A percentile compares a stretch with the other conserved stretches of the same genome.
Evolutionary conservation across 495 filamentous ascomycete species (phyloP).

Genomic region (Evernia prunastri): DNA sequence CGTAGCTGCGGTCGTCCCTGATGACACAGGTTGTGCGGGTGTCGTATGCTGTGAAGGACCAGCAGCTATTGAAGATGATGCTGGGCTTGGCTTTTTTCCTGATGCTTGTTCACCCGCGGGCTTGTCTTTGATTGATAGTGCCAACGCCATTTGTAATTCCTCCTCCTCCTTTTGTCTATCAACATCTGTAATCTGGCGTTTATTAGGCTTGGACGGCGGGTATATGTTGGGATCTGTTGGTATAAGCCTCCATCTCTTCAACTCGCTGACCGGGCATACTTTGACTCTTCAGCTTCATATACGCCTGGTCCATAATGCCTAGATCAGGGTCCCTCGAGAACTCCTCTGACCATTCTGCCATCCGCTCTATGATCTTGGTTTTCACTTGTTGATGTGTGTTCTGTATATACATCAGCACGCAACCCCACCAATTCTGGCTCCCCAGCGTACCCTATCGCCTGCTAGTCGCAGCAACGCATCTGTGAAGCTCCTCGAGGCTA

Average conservation of each 20-base stretch:
- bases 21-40: slow-evolving; percentile 45
- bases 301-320: slow-evolving; percentile 96
- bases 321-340: slow-evolving; percentile 85
- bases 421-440: not conserved
- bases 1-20: slow-evolving; percentile 89
- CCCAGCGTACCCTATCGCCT: slow-evolving; percentile 58
- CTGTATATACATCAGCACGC: slow-evolving; percentile 30
- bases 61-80: slow-evolving; percentile 33
- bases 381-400: slow-evolving; percentile 97
- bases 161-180: slow-evolving; percentile 97
- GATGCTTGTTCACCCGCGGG: slow-evolving; percentile 33
- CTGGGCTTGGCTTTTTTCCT: slow-evolving; percentile 32
- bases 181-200: slow-evolving; percentile 78
- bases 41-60: slow-evolving; percentile 38
- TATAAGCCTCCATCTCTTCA: slow-evolving; percentile 25
- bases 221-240: slow-evolving; percentile 76
- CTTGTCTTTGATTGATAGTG: slow-evolving; percentile 83
- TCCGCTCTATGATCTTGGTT: slow-evolving; percentile 90
- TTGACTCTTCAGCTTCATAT: slow-evolving; percentile 74
- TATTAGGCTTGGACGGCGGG: slow-evolving; percentile 85
- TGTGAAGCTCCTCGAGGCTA: slow-evolving; percentile 91
- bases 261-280: slow-evolving; percentile 37
- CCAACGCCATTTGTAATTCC: slow-evolving; percentile 92
- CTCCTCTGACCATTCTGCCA: slow-evolving; percentile 95
- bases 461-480: slow-evolving; percentile 88